phyloP scores from a whole-genome alignment of 208 protist species.

The Leishmania aethiopica region DNA sequence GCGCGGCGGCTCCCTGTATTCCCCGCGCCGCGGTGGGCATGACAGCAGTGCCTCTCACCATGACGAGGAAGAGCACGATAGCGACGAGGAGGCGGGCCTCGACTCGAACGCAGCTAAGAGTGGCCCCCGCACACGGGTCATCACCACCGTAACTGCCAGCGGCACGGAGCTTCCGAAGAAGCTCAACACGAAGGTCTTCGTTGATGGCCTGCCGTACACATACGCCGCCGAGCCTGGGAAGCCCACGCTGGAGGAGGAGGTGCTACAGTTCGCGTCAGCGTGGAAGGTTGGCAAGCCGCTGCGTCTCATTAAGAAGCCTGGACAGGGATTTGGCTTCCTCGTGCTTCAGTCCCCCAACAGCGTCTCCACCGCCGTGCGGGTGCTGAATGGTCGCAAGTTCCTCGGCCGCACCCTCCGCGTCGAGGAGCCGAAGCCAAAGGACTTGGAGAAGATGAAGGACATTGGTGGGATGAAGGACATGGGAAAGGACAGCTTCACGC shows the following conservation, averaged over 20 bases:
- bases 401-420: constrained; percentile 86
- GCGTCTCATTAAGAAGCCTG: constrained; percentile 88
- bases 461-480: constrained; percentile 49
- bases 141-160: constrained; percentile 68
- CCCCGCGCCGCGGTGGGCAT: constrained; percentile 13
- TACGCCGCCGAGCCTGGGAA: constrained; percentile 55
- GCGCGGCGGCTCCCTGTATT: neutral
- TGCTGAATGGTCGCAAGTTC: constrained; percentile 90
- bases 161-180: constrained; percentile 82
- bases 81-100: neutral
- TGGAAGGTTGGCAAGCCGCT: constrained; percentile 89
- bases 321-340: constrained; percentile 91
- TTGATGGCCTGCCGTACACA: constrained; percentile 89
- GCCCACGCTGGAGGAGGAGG: constrained; percentile 78
- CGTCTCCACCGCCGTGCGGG: constrained; percentile 78
- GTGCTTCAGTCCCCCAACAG: constrained; percentile 88
- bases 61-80: neutral
- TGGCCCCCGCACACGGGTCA: constrained; percentile 33
- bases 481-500: constrained; percentile 75
- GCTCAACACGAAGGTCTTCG: constrained; percentile 91
- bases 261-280: constrained; percentile 77
- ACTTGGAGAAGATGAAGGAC: constrained; percentile 48
- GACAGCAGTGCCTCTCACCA: neutral
- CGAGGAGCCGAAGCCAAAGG: constrained; percentile 83
- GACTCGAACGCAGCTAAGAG: constrained; percentile 11